Evolutionary conservation across 768 basidiomycete species (phyloP).

Genomic region (Mycena chlorophos): DNA sequence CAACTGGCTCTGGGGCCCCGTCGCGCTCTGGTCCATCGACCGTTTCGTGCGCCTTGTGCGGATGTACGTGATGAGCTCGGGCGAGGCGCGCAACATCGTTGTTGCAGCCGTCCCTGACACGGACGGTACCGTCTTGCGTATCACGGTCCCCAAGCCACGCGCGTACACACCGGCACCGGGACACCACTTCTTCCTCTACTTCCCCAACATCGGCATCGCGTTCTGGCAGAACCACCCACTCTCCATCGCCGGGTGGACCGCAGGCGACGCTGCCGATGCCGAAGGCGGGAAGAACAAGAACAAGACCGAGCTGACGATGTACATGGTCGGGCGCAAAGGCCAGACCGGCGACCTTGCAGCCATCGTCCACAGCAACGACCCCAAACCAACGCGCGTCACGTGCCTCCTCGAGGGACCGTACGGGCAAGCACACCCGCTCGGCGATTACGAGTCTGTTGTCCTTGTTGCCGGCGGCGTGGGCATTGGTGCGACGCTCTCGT

Average conservation of each 20-base stretch:
- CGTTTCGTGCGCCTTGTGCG: neutral
- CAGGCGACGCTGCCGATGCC: neutral
- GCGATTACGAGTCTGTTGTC: neutral
- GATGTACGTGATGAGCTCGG: neutral
- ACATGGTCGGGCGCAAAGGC: neutral
- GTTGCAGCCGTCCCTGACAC: neutral
- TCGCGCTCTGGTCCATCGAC: neutral
- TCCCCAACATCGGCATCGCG: neutral
- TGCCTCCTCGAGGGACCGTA: neutral
- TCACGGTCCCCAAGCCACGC: neutral
- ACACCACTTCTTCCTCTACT: neutral
- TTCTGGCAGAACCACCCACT: neutral
- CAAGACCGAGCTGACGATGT: neutral
- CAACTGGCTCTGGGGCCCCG: neutral
- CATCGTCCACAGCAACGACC: neutral
- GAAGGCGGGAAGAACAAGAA: neutral
- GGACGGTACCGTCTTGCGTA: neutral
- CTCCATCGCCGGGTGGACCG: neutral
- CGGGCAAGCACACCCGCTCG: neutral
- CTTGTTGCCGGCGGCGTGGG: neutral
- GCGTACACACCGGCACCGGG: neutral
- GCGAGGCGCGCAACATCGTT: neutral
- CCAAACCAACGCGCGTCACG: neutral
- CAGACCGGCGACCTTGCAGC: neutral
- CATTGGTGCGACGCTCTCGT: neutral